These are phyloP conservation scores for Fusarium drepaniforme DNA, from an alignment of 2,329 filamentous ascomycete species.

Conservation along the genomic window DNA sequence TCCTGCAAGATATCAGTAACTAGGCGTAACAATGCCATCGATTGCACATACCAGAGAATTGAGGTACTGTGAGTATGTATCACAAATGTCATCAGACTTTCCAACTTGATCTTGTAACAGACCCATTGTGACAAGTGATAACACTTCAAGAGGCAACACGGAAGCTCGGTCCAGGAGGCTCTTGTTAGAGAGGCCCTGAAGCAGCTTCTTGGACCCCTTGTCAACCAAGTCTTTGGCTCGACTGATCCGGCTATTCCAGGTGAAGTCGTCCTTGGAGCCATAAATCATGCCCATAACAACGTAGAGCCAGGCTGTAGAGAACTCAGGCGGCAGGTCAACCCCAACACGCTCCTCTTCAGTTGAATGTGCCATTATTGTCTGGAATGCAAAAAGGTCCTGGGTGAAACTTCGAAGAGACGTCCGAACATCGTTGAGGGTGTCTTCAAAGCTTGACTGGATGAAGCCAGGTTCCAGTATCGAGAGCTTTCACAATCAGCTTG, in stretches of 20 bases:
- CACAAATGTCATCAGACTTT: conserved; percentile 53
- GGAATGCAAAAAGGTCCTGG: conserved; percentile 44
- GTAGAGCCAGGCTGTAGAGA: conserved; percentile 58
- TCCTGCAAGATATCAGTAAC: conserved; percentile 47
- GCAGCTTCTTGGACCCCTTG: conserved; percentile 52
- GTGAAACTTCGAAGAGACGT: conserved; percentile 39
- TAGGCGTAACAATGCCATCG: not conserved
- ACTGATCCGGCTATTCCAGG: conserved; percentile 47
- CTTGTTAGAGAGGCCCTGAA: conserved; percentile 48
- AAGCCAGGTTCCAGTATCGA: conserved; percentile 5
- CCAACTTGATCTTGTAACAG: conserved; percentile 55
- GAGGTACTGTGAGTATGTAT: conserved; percentile 58
- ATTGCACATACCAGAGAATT: conserved; percentile 51
- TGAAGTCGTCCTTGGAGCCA: conserved; percentile 30
- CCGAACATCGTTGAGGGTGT: conserved; percentile 26
- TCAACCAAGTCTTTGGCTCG: conserved; percentile 48
- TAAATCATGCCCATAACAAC: conserved; percentile 53
- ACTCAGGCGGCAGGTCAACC: conserved; percentile 50
- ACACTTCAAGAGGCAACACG: conserved; percentile 57
- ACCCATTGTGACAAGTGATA: conserved; percentile 54
- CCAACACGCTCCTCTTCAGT: conserved; percentile 43
- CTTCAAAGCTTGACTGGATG: conserved; percentile 2
- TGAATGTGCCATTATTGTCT: conserved; percentile 45
- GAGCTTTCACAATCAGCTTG: conserved; percentile 28
- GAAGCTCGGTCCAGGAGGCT: conserved; percentile 52